Percentiles rank a stretch among this genome's conserved stretches.
Conservation (phyloP, 2,329 filamentous ascomycete species). For the Alternaria angustiovoidea region DNA sequence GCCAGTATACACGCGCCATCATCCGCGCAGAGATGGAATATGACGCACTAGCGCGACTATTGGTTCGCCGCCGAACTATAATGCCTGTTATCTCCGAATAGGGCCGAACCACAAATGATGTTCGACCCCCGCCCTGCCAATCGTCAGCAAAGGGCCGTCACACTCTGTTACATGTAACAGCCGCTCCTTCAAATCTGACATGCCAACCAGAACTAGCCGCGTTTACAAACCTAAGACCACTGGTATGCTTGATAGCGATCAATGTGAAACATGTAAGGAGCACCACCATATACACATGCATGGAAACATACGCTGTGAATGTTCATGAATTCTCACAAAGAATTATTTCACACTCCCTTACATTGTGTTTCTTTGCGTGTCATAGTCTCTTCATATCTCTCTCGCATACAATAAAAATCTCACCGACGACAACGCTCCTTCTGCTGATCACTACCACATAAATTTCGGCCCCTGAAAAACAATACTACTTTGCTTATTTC, state of each 20-base stretch:
- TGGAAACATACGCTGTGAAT: not conserved
- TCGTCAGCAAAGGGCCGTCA: not conserved
- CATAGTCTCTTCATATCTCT: not conserved
- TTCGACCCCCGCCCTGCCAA: not conserved
- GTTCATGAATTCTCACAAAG: not conserved
- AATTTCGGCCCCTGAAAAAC: not conserved
- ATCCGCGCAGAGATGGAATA: not conserved
- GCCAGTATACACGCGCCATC: not conserved
- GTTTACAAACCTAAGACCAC: not conserved
- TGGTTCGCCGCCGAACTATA: not conserved
- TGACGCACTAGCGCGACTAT: constrained; percentile 12
- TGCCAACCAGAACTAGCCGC: not conserved
- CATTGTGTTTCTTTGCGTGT: not conserved
- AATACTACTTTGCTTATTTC: not conserved
- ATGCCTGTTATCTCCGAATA: constrained; percentile 2
- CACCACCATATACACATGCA: not conserved
- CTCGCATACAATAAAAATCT: not conserved
- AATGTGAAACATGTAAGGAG: not conserved
- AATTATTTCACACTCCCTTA: not conserved
- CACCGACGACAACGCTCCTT: not conserved
- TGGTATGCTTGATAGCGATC: not conserved
- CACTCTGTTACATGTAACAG: not conserved
- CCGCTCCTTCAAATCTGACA: not conserved
- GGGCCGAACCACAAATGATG: constrained; percentile 1
- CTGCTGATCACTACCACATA: not conserved